Evolutionary conservation across 2,329 filamentous ascomycete species (phyloP), one percentile per base, ranked within the genome.

Genomic region (Diaporthe sp.): DNA sequence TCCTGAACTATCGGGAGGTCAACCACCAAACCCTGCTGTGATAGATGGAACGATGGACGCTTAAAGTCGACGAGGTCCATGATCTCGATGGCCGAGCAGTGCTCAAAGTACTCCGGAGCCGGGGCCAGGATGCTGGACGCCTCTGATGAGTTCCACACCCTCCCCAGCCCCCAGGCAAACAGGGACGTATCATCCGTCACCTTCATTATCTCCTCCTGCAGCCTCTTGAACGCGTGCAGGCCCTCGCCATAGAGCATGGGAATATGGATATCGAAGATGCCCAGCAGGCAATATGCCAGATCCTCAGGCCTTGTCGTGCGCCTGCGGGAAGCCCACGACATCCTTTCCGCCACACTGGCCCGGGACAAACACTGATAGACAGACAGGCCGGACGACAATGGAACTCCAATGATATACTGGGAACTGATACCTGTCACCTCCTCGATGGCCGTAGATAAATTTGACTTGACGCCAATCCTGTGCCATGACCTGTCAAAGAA

Each of bases 181-280:
- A 80, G 39, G 2, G 77, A 76, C 61, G 77, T 75, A 39, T 81
- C 79, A 15, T 78, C 72, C 2, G 77, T 75, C 25, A 77, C 76
- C 19, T 71, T 75, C 27, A 77, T 75, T 22, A 80, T 77, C 37
- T 75, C 70, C 30, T 79, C 77, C 58, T 81, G 79, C 7, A 81
- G 73, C 15, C 79, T 75, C 8, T 71, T 70, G 44, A 80, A 80
- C 1, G 79, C 78, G 1, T 58, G 50, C 13, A 22, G 15, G 2
- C 77, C 80, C 71, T 81, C 80, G 2, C 80, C 80, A 59, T 81
- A 81, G 22, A 81, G 75, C 35, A 81, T 75, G 0, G 78, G 76
- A 76, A 81, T 79, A 27, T 79, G 78, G 8, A 81, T 73, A 37
- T 79, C 77, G 70, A 81, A 81, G 0, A 81, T 77, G 3, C 80